Conservation (phyloP, 129 eudicot species). For the Ambrosia trifida region DNA sequence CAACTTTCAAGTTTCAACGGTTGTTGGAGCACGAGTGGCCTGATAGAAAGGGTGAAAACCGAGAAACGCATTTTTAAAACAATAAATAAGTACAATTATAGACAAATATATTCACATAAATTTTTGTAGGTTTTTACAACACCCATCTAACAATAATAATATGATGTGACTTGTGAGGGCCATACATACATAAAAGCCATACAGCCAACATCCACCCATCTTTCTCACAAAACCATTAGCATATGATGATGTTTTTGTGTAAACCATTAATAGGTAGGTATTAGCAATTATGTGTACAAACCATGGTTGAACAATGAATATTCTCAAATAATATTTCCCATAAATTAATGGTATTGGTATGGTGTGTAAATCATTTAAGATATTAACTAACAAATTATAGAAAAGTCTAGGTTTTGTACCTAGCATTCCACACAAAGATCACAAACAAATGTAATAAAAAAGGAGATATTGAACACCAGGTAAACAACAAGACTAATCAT, state of each 20-base stretch:
- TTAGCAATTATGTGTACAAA: constrained; percentile 1
- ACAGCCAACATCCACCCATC: background rate
- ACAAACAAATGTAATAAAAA: constrained; percentile 24
- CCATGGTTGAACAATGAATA: constrained; percentile 23
- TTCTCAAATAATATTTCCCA: background rate
- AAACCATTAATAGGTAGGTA: constrained; percentile 17
- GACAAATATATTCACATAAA: constrained; percentile 5
- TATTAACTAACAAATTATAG: background rate
- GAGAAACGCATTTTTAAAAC: background rate
- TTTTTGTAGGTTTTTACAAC: constrained; percentile 25
- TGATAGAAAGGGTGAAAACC: background rate
- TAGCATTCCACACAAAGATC: constrained; percentile 24
- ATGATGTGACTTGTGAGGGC: too few relatives aligned
- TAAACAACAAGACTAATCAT: constrained; percentile 28
- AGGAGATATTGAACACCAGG: constrained; percentile 28
- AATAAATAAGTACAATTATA: background rate
- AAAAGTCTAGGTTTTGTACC: constrained; percentile 27
- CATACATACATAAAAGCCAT: too few relatives aligned
- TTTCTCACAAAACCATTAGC: constrained; percentile 22
- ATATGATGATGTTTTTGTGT: constrained; percentile 26
- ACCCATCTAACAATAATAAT: background rate
- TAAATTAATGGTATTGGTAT: background rate
- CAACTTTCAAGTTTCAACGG: background rate
- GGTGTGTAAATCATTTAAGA: background rate
- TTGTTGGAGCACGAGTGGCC: background rate